phyloP scores from a whole-genome alignment of 169 alveolate species.

The Babesia gibsoni region DNA sequence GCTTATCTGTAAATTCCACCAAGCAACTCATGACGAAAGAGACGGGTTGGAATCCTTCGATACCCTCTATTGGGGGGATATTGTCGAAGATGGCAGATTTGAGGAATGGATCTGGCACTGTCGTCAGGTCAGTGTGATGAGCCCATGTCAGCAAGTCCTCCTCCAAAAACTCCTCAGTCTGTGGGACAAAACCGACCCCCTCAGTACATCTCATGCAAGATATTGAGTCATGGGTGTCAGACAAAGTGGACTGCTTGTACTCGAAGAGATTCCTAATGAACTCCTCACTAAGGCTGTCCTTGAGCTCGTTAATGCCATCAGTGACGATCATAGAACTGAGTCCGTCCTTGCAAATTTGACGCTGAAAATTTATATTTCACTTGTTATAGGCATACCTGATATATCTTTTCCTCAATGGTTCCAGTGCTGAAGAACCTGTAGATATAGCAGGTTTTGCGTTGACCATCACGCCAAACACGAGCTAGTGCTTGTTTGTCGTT shows the following conservation, averaged over 20 bases:
- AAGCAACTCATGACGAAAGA: conserved; percentile 73
- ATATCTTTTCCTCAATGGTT: conserved; percentile 97
- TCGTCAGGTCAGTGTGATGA: conserved; percentile 68
- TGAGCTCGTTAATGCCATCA: conserved; percentile 72
- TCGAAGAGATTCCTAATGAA: conserved; percentile 75
- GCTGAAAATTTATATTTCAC: conserved; percentile 10
- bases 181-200: conserved; percentile 34
- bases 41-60: conserved; percentile 47
- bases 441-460: conserved; percentile 91
- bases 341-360: conserved; percentile 78
- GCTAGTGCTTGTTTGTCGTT: conserved; percentile 97
- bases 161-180: conserved; percentile 40
- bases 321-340: conserved; percentile 84
- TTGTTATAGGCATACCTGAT: conserved; percentile 75
- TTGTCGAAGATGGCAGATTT: conserved; percentile 58
- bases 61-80: conserved; percentile 35
- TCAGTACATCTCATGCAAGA: conserved; percentile 72
- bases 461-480: conserved; percentile 97
- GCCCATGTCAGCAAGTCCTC: conserved; percentile 77
- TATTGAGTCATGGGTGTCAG: conserved; percentile 81
- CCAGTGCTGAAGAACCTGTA: conserved; percentile 96
- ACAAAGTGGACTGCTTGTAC: conserved; percentile 67
- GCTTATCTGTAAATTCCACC: conserved; percentile 56
- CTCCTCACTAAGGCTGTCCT: conserved; percentile 77
- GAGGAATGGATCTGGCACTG: conserved; percentile 69